Base-by-base conservation (phyloP, 2,329 filamentous ascomycete species). In the Davidsoniella virescens region DNA sequence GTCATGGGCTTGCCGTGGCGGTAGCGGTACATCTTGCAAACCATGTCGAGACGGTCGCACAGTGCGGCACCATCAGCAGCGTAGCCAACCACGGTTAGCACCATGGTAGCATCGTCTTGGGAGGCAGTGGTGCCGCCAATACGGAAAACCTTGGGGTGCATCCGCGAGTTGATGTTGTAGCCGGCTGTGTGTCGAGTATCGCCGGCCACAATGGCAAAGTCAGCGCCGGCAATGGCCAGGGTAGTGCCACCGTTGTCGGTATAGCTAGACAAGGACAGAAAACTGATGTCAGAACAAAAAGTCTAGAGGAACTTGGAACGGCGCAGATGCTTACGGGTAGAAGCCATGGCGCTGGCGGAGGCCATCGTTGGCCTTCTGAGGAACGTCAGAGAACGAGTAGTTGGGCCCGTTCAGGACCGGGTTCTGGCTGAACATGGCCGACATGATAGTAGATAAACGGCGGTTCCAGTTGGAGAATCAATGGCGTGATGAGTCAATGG, bases 11-110 rank as follows among this genome's bases (percentile, higher is more conserved):
- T 98, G 67, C 87, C 87, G 66, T 96, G 90, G 65, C 93, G 87
- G 72, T 95, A 95, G 61, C 84, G 85, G 78, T 96, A 96, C 82
- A 96, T 94, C 74, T 94, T 96, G 73, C 93, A 92, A 62, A 94
- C 79, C 56, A 86, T 82, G 64, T 96, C 90, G 56, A 96, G 78
- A 56, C 87, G 84, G 69, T 96, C 90, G 67, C 92, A 90, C 59
- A 98, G 73, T 36, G 92, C 90, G 60, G 88, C 80, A 54, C 92
- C 92, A 65, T 98, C 92, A 56, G 92, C 92, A 12, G 88, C 87
- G 63, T 95, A 98, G 44, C 92, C 92, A 41, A 94, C 90, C 0
- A 98, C 90, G 2, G 88, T 93, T 45, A 98, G 76, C 14, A 96
- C 78, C 60, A 98, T 84, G 50, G 80, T 84, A 48, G 87, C 84